Base-by-base conservation (phyloP, 768 basidiomycete species). In the Leccinum ochraceum region DNA sequence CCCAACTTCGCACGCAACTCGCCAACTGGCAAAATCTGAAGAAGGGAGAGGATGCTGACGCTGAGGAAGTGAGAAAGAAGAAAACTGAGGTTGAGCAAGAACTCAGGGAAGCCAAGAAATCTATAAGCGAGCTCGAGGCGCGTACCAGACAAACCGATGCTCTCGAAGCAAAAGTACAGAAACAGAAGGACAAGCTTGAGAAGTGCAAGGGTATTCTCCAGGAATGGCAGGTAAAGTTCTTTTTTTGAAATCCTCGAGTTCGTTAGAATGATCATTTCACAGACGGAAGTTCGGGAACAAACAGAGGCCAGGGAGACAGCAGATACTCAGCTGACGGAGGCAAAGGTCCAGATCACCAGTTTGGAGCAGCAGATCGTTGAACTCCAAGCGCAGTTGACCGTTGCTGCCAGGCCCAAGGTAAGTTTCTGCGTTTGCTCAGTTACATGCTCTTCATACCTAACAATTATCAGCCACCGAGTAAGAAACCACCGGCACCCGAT, bases 21-120 rank as follows among this genome's bases (percentile, higher is more conserved):
- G 82, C 83, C 46, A 84, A 86, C 67, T 90, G 87, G 88, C 80
- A 88, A 66, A 80, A 72, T 28, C 71, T 90, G 17, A 90, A 91
- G 66, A 85, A 76, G 28, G 85, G 83, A 53, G 88, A 85, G 52
- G 85, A 81, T 11, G 81, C 77, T 17, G 85, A 88, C 34, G 76
- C 81, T 9, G 88, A 87, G 55, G 71, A 74, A 6, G 73, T 81
- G 55, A 79, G 85, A 50, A 86, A 84, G 67, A 76, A 78, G 58
- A 81, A 82, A 10, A 74, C 80, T 13, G 81, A 85, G 34, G 76
- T 90, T 11, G 86, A 91, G 58, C 73, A 81, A 3, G 75, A 83
- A 58, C 75, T 85, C 16, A 76, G 77, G 57, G 80, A 83, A 42
- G 71, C 86, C 8, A 78, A 80, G 64, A 61, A 58, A 16, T 72